These are phyloP conservation scores for Fusarium sp. DNA, from an alignment of 2,329 filamentous ascomycete species.

Conservation along the genomic window DNA sequence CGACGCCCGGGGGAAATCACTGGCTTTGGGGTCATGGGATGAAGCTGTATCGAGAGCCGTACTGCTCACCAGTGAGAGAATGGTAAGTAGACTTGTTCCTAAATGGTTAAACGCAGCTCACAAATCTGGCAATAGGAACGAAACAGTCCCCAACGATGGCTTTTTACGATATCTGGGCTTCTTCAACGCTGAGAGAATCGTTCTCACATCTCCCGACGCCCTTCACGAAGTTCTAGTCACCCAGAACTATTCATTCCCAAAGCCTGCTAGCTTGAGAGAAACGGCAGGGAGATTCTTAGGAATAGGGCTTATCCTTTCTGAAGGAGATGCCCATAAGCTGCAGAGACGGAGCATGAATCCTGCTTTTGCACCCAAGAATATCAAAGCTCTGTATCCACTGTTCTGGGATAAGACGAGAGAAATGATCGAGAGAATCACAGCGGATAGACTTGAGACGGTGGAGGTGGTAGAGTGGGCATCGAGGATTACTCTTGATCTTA, in stretches of 20 bases:
- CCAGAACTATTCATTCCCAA: slow-evolving; percentile 75
- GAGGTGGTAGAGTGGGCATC: slow-evolving; percentile 72
- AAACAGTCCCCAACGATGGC: slow-evolving; percentile 72
- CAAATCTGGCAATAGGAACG: slow-evolving; percentile 58
- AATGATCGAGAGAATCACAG: slow-evolving; percentile 70
- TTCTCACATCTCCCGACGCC: slow-evolving; percentile 69
- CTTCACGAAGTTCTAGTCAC: slow-evolving; percentile 74
- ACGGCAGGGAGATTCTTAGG: slow-evolving; percentile 74
- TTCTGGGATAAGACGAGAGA: slow-evolving; percentile 84
- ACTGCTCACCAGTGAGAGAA: slow-evolving; percentile 56
- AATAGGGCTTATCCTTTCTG: slow-evolving; percentile 78
- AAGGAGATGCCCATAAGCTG: slow-evolving; percentile 90
- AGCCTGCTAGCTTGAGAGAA: slow-evolving; percentile 64
- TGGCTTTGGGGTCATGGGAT: slow-evolving; percentile 60
- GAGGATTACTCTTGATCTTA: slow-evolving; percentile 77
- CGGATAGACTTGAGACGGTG: slow-evolving; percentile 54
- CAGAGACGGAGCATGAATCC: slow-evolving; percentile 85
- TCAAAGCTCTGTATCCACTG: slow-evolving; percentile 83
- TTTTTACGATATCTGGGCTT: slow-evolving; percentile 72
- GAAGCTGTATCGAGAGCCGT: slow-evolving; percentile 51
- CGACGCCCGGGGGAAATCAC: slow-evolving; percentile 54
- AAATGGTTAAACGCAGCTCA: background rate
- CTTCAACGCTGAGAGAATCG: slow-evolving; percentile 69
- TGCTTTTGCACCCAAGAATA: slow-evolving; percentile 84
- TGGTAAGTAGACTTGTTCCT: slow-evolving; percentile 52